Evolutionary conservation across 2,329 filamentous ascomycete genomes (phyloP).

Genomic region (Mycosphaerella arachidis): DNA sequence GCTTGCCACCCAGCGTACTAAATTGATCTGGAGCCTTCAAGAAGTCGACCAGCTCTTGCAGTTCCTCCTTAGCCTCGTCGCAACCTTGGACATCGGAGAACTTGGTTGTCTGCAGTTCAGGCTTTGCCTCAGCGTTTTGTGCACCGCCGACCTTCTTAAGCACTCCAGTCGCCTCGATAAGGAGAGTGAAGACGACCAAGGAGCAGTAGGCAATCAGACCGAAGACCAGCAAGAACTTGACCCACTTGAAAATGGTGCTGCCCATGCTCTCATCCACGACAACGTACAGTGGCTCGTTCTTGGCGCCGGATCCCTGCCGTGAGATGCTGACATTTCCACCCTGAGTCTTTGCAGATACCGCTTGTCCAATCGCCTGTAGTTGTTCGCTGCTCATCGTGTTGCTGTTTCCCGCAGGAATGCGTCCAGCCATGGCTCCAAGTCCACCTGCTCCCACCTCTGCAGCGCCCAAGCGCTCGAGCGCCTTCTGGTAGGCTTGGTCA

Average conservation of each 20-base stretch:
- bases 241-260: slow-evolving; percentile 79
- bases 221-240: slow-evolving; percentile 80
- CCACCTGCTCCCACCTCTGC: slow-evolving; percentile 33
- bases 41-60: slow-evolving; percentile 96
- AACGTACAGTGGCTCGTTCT: slow-evolving; percentile 85
- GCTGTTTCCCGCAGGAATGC: slow-evolving; percentile 33
- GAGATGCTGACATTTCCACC: slow-evolving; percentile 61
- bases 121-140: slow-evolving; percentile 78
- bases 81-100: slow-evolving; percentile 96
- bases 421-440: slow-evolving; percentile 19
- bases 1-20: slow-evolving; percentile 87
- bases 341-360: slow-evolving; percentile 66
- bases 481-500: slow-evolving; percentile 74
- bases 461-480: slow-evolving; percentile 60
- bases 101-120: slow-evolving; percentile 84
- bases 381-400: slow-evolving; percentile 55
- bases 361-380: slow-evolving; percentile 74
- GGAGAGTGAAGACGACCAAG: slow-evolving; percentile 71
- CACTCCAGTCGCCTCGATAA: slow-evolving; percentile 75
- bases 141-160: slow-evolving; percentile 71
- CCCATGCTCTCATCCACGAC: slow-evolving; percentile 87
- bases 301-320: slow-evolving; percentile 59
- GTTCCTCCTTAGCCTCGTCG: slow-evolving; percentile 95
- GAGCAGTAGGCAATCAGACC: slow-evolving; percentile 73
- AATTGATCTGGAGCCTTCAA: slow-evolving; percentile 90